Conservation (phyloP, 352 stramenopile genomes). For the Globisporangium nodosum region DNA sequence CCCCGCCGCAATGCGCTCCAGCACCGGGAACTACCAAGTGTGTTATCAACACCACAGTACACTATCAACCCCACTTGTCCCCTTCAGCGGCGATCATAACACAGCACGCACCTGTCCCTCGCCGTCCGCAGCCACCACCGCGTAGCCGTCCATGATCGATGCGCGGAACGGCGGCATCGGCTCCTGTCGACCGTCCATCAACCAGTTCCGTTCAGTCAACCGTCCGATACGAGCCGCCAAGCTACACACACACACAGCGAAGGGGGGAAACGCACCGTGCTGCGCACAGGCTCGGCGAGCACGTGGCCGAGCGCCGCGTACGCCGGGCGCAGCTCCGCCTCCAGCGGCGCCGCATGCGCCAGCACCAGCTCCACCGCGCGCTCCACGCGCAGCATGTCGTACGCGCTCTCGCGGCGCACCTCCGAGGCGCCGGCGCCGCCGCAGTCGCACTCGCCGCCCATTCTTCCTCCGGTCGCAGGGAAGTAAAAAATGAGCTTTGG, state of each 20-base stretch:
- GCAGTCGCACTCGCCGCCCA: slow-evolving; percentile 37
- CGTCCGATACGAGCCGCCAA: background rate
- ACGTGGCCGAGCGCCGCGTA: slow-evolving; percentile 41
- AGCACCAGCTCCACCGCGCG: slow-evolving; percentile 51
- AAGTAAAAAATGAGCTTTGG: too few species aligned
- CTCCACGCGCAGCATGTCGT: slow-evolving; percentile 69
- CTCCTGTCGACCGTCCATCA: slow-evolving; percentile 27
- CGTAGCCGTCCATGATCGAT: slow-evolving; percentile 98
- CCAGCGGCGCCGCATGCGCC: slow-evolving; percentile 30
- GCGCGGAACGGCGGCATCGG: slow-evolving; percentile 94
- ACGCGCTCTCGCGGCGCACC: slow-evolving; percentile 58
- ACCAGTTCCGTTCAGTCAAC: slow-evolving; percentile 9
- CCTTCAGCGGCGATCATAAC: too few species aligned
- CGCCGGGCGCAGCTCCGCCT: slow-evolving; percentile 24
- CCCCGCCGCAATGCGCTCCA: slow-evolving; percentile 66
- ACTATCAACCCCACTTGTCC: background rate
- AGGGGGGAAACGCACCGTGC: slow-evolving; percentile 17
- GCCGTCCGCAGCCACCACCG: slow-evolving; percentile 84
- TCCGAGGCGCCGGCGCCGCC: slow-evolving; percentile 40
- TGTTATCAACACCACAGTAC: background rate
- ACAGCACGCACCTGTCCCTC: slow-evolving; percentile 38
- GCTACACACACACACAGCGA: background rate
- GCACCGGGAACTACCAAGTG: slow-evolving; percentile 50
- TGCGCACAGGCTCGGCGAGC: slow-evolving; percentile 45
- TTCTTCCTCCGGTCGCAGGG: background rate